These are phyloP conservation scores for Fulvia fulva DNA, from an alignment of 2,329 filamentous ascomycete genomes.

Conservation along the genomic window DNA sequence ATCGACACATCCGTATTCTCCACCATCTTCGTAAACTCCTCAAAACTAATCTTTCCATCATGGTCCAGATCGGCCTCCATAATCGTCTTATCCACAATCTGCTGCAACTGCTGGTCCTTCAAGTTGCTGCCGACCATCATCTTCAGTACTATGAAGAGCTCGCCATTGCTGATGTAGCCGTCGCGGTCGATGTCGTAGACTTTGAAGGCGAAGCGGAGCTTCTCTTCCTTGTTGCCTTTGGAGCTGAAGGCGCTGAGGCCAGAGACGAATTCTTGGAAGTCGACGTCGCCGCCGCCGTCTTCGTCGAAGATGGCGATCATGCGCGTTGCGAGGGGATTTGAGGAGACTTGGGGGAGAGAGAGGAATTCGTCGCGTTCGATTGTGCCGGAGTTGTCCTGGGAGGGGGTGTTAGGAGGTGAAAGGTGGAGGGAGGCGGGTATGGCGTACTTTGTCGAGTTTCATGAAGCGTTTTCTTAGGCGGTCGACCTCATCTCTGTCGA, in stretches of 20 bases:
- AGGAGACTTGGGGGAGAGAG: slow-evolving; percentile 92
- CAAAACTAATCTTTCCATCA: slow-evolving; percentile 97
- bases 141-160: slow-evolving; percentile 98
- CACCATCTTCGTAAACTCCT: slow-evolving; percentile 98
- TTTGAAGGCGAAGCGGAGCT: slow-evolving; percentile 95
- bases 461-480: slow-evolving; percentile 94
- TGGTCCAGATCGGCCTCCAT: slow-evolving; percentile 97
- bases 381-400: slow-evolving; percentile 90
- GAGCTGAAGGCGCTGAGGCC: slow-evolving; percentile 92
- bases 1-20: slow-evolving; percentile 77
- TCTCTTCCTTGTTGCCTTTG: slow-evolving; percentile 99
- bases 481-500: slow-evolving; percentile 96
- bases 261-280: slow-evolving; percentile 97
- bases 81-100: slow-evolving; percentile 99
- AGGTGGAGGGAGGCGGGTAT: neutral
- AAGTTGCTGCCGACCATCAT: slow-evolving; percentile 99
- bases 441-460: slow-evolving; percentile 90
- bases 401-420: slow-evolving; percentile 7
- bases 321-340: slow-evolving; percentile 92
- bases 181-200: slow-evolving; percentile 99
- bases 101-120: slow-evolving; percentile 97
- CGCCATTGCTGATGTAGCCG: slow-evolving; percentile 97
- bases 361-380: slow-evolving; percentile 99
- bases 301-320: slow-evolving; percentile 99
- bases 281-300: slow-evolving; percentile 94